phyloP scores from a whole-genome alignment of 257 asterid genomes.

The Nicotiana undulata region DNA sequence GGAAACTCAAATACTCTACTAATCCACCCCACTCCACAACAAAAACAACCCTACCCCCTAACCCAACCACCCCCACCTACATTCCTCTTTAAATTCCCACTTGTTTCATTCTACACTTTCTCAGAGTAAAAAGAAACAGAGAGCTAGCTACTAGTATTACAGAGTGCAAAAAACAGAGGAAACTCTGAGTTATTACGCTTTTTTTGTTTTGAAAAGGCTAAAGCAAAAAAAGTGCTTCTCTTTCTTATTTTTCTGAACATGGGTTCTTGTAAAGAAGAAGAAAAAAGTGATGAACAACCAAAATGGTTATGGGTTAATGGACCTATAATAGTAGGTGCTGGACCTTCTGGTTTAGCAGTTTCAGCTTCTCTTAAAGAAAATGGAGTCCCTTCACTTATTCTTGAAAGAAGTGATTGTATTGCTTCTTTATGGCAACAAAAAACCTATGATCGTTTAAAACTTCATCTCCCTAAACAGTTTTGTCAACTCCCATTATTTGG shows the following conservation, averaged over 20 bases:
- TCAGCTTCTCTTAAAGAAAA: constrained; percentile 68
- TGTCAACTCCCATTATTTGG: constrained; percentile 57
- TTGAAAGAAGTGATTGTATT: constrained; percentile 68
- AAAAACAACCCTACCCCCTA: background rate
- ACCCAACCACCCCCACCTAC: background rate
- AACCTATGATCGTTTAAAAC: constrained; percentile 76
- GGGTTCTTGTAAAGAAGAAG: constrained; percentile 32
- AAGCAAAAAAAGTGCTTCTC: background rate
- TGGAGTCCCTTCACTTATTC: constrained; percentile 57
- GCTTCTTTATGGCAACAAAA: constrained; percentile 75
- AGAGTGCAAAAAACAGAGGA: constrained; percentile 19
- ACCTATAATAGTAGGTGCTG: constrained; percentile 85
- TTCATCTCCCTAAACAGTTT: constrained; percentile 72
- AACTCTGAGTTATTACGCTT: background rate
- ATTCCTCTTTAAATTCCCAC: constrained; percentile 27
- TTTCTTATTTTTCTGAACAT: constrained; percentile 7
- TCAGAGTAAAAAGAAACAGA: background rate
- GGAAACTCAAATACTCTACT: background rate
- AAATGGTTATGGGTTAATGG: constrained; percentile 25
- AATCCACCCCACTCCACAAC: background rate
- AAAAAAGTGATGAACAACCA: background rate
- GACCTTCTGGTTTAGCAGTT: constrained; percentile 88
- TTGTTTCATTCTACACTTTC: constrained; percentile 10
- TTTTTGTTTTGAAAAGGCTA: background rate
- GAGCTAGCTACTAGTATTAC: constrained; percentile 1